A percentile compares a stretch with the other conserved stretches of the same genome.
Conservation (phyloP, 345 rosid species). For the Eucalyptus erythrocorys region DNA sequence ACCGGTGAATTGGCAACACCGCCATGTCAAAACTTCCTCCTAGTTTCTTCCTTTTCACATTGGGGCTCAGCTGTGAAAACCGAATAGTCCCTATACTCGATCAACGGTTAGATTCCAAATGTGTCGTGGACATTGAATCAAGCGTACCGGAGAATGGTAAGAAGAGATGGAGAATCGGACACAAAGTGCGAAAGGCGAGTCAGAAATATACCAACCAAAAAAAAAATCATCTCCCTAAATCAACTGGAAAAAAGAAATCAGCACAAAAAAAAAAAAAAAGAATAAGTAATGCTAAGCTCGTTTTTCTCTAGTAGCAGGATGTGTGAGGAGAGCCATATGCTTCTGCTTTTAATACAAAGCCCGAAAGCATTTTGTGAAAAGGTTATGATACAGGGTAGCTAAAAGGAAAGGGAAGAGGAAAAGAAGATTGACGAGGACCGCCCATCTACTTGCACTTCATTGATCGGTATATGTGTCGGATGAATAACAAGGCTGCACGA, state of each 20-base stretch:
- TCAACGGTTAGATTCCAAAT: background rate
- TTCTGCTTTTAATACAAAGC: background rate
- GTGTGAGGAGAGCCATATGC: background rate
- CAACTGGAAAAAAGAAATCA: background rate
- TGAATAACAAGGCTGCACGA: background rate
- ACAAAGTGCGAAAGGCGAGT: background rate
- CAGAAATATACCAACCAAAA: background rate
- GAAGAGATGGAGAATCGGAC: background rate
- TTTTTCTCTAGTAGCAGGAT: background rate
- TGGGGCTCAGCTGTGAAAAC: background rate
- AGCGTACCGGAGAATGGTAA: background rate
- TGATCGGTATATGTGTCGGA: constrained; percentile 2
- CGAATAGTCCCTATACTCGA: background rate
- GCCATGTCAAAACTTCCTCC: background rate
- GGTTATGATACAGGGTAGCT: background rate
- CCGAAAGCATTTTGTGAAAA: background rate
- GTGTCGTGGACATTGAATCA: background rate
- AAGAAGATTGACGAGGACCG: background rate
- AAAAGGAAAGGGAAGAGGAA: background rate
- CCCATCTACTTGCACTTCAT: background rate
- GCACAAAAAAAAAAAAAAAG: too few species aligned
- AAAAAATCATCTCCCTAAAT: background rate
- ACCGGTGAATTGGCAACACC: background rate
- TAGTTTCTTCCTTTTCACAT: background rate
- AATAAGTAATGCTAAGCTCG: background rate